Percentiles rank a stretch among this genome's conserved stretches.
Evolutionary conservation across 371 early-diverging fungal genomes (phyloP).

Genomic region (Choanephora cucurbitarum): DNA sequence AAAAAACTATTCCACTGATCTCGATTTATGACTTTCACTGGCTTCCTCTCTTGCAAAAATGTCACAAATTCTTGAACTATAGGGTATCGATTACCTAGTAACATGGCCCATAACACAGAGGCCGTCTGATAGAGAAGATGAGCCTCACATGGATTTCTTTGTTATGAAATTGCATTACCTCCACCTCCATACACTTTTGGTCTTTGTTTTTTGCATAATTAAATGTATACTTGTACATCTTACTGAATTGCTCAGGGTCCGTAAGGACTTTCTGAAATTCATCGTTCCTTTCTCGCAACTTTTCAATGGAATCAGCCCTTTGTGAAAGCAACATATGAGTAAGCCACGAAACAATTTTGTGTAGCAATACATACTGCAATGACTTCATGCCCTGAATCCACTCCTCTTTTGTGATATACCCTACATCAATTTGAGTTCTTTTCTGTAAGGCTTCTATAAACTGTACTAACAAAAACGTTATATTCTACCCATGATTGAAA

Average conservation of each 20-base stretch:
- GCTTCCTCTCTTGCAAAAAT: slow-evolving; percentile 58
- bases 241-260: slow-evolving; percentile 55
- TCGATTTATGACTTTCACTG: slow-evolving; percentile 69
- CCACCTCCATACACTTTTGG: slow-evolving; percentile 68
- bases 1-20: slow-evolving; percentile 77
- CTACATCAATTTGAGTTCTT: slow-evolving; percentile 22
- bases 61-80: slow-evolving; percentile 55
- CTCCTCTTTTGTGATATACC: slow-evolving; percentile 64
- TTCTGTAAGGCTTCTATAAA: background rate
- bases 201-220: slow-evolving; percentile 69
- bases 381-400: slow-evolving; percentile 68
- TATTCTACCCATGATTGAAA: slow-evolving; percentile 66
- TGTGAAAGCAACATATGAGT: background rate
- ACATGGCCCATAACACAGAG: slow-evolving; percentile 55
- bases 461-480: background rate
- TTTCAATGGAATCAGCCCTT: slow-evolving; percentile 59
- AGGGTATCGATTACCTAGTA: slow-evolving; percentile 45
- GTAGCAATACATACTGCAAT: slow-evolving; percentile 55
- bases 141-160: background rate
- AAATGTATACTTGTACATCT: slow-evolving; percentile 71
- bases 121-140: slow-evolving; percentile 47
- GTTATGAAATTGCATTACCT: slow-evolving; percentile 38
- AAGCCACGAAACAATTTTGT: background rate
- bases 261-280: slow-evolving; percentile 45
- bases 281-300: slow-evolving; percentile 45